These are phyloP conservation scores for Quercus variabilis DNA, from an alignment of 306 rosid genomes.

Conservation along the genomic window DNA sequence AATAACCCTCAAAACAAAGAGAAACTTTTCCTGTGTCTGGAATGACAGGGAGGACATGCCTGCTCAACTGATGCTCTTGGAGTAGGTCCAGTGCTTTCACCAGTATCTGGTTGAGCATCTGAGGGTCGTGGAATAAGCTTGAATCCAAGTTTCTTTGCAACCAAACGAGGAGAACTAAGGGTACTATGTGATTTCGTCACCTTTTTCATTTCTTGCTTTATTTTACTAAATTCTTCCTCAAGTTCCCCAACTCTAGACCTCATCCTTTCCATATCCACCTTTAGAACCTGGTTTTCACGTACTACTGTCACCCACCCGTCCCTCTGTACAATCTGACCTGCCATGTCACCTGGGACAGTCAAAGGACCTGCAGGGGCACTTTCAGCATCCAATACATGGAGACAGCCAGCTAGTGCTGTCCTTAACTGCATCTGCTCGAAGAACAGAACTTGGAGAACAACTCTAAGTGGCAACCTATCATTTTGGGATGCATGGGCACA, in stretches of 20 bases:
- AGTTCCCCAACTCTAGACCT: constrained; percentile 83
- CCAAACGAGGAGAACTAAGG: constrained; percentile 58
- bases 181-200: constrained; percentile 65
- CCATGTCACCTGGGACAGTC: constrained; percentile 24
- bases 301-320: constrained; percentile 89
- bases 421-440: constrained; percentile 91
- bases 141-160: constrained; percentile 64
- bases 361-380: constrained; percentile 56
- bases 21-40: constrained; percentile 58
- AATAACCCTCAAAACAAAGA: constrained; percentile 42
- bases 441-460: constrained; percentile 91
- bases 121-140: constrained; percentile 68
- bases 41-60: constrained; percentile 41
- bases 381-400: constrained; percentile 62
- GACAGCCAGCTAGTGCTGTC: constrained; percentile 76
- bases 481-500: constrained; percentile 95
- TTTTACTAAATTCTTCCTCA: constrained; percentile 75
- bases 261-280: constrained; percentile 83
- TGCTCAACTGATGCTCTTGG: constrained; percentile 65
- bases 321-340: constrained; percentile 67
- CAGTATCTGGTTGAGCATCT: constrained; percentile 65
- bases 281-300: constrained; percentile 79
- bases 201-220: constrained; percentile 86
- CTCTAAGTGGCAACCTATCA: constrained; percentile 81
- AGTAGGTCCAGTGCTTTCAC: constrained; percentile 40